phyloP scores from a whole-genome alignment of 495 filamentous ascomycete genomes.

The Aspergillus homomorphus region DNA sequence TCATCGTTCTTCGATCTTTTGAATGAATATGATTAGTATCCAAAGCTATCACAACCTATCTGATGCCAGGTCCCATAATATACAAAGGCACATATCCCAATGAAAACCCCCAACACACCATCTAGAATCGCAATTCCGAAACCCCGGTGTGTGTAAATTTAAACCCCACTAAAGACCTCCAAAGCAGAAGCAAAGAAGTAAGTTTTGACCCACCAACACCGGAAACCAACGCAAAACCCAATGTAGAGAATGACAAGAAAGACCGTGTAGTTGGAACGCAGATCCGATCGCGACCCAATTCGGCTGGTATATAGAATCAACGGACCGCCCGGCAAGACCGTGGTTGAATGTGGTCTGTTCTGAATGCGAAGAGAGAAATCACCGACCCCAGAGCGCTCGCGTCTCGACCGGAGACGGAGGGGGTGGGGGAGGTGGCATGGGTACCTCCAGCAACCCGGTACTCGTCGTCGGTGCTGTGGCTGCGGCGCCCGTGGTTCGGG shows the following conservation, averaged over 20 bases:
- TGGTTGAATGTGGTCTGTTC: too few relatives aligned
- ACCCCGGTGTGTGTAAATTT: too few relatives aligned
- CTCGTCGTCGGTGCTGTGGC: conserved; percentile 1
- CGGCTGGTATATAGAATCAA: too few relatives aligned
- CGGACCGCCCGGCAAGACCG: too few relatives aligned
- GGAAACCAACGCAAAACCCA: not conserved
- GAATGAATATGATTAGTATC: not conserved
- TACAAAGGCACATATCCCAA: not conserved
- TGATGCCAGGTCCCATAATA: not conserved
- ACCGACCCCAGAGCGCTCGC: conserved; percentile 2
- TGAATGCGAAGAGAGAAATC: not conserved
- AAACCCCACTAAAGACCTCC: too few relatives aligned
- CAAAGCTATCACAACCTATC: not conserved
- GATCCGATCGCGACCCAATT: too few relatives aligned
- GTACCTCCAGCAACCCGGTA: conserved; percentile 6
- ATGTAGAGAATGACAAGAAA: not conserved
- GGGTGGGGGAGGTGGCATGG: conserved; percentile 39
- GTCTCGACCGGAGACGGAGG: conserved; percentile 49
- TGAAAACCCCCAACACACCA: too few relatives aligned
- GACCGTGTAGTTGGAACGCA: too few relatives aligned
- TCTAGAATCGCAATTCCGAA: too few relatives aligned
- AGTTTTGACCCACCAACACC: not conserved
- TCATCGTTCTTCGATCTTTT: not conserved
- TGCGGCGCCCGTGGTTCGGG: not conserved
- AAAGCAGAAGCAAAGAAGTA: not conserved